phyloP scores from a whole-genome alignment of 2,329 filamentous ascomycete genomes.

The Grosmannia huntii region DNA sequence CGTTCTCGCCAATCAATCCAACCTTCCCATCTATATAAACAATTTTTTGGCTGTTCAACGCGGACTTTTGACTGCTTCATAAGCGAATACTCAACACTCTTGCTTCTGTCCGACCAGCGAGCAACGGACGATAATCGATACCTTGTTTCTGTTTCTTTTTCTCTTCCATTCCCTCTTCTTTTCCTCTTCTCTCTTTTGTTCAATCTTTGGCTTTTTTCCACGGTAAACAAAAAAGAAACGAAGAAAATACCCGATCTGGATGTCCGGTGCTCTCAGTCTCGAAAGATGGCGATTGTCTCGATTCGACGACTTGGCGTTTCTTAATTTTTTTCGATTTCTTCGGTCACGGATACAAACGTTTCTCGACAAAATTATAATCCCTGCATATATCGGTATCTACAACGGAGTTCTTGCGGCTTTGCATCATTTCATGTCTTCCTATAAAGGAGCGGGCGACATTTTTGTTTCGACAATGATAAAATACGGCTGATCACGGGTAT shows the following conservation, averaged over 20 bases:
- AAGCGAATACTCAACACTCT: background rate
- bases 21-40: slow-evolving; percentile 15
- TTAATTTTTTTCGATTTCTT: slow-evolving; percentile 18
- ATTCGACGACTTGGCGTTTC: slow-evolving; percentile 32
- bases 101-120: slow-evolving; percentile 16
- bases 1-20: background rate
- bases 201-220: slow-evolving; percentile 12
- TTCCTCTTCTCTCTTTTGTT: background rate
- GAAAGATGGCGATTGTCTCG: slow-evolving; percentile 26
- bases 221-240: slow-evolving; percentile 7
- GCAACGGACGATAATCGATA: slow-evolving; percentile 20
- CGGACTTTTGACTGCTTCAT: slow-evolving; percentile 8
- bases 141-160: slow-evolving; percentile 11
- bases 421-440: slow-evolving; percentile 16
- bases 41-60: background rate
- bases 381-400: slow-evolving; percentile 34
- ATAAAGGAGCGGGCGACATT: slow-evolving; percentile 28
- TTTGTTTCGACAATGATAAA: slow-evolving; percentile 24
- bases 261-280: slow-evolving; percentile 22
- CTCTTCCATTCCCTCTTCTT: slow-evolving; percentile 1
- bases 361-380: slow-evolving; percentile 16
- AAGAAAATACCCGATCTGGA: slow-evolving; percentile 19
- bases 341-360: slow-evolving; percentile 19
- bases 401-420: slow-evolving; percentile 26
- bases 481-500: slow-evolving; percentile 34